phyloP scores from a whole-genome alignment of 2,329 filamentous ascomycete genomes.

The Fusarium anguioides region DNA sequence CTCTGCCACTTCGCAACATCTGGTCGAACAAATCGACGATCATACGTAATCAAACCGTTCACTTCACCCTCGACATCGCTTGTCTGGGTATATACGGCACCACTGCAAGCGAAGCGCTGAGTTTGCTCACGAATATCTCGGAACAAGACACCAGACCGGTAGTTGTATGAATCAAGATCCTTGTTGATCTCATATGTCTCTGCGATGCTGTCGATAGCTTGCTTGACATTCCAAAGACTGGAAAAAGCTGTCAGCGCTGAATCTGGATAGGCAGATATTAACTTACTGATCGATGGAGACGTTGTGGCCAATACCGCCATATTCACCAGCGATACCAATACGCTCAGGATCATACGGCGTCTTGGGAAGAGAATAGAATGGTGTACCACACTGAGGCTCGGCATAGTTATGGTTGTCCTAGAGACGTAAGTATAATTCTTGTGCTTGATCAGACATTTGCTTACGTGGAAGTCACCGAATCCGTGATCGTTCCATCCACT shows the following conservation, averaged over 20 bases:
- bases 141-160: constrained; percentile 69
- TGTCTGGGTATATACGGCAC: constrained; percentile 78
- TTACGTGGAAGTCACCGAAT: constrained; percentile 67
- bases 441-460: fast-evolving
- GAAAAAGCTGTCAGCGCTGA: constrained; percentile 7
- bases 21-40: constrained; percentile 69
- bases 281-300: constrained; percentile 61
- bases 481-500: constrained; percentile 77
- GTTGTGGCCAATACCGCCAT: constrained; percentile 75
- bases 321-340: constrained; percentile 77
- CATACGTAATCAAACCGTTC: constrained; percentile 77
- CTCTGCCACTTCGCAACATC: constrained; percentile 67
- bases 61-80: constrained; percentile 81
- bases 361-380: constrained; percentile 70
- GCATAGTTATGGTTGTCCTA: constrained; percentile 78
- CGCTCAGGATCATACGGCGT: constrained; percentile 67
- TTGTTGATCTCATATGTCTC: constrained; percentile 75
- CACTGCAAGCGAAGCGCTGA: constrained; percentile 70
- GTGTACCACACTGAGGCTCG: constrained; percentile 76
- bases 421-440: not conserved
- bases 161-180: constrained; percentile 71
- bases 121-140: constrained; percentile 71
- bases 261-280: fast-evolving
- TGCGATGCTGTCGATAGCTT: constrained; percentile 69
- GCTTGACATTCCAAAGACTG: constrained; percentile 72